Evolutionary conservation across 805 yeast genomes (phyloP).

Genomic region (Dipodascopsis uninucleata): DNA sequence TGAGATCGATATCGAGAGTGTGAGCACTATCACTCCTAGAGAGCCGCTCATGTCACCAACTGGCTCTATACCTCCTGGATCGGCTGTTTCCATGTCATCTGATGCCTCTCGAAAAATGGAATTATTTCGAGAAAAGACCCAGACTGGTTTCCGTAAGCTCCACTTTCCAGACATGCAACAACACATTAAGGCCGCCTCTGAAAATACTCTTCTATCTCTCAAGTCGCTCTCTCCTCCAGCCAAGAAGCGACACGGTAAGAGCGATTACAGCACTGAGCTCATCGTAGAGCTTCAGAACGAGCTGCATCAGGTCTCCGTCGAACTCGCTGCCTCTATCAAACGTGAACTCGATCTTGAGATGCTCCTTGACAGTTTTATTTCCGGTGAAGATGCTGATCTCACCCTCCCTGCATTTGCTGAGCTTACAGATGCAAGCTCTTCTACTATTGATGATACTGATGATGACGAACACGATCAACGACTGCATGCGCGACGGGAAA

Average conservation of each 20-base stretch:
- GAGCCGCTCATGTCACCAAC: too few relatives aligned
- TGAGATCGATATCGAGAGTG: not conserved
- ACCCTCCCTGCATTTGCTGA: conserved; percentile 7
- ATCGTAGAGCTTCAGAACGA: conserved; percentile 20
- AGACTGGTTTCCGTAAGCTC: conserved; percentile 11
- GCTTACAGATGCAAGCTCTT: conserved; percentile 10
- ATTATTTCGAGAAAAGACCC: conserved; percentile 13
- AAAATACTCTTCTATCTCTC: conserved; percentile 10
- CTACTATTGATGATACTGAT: conserved; percentile 10
- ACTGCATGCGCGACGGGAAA: too few relatives aligned
- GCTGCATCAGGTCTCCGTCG: conserved; percentile 21
- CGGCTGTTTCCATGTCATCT: too few relatives aligned
- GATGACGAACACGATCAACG: conserved; percentile 9
- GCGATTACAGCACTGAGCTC: conserved; percentile 16
- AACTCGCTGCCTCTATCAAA: conserved; percentile 26
- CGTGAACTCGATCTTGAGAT: conserved; percentile 27
- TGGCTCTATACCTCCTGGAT: too few relatives aligned
- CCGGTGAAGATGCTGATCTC: conserved; percentile 12
- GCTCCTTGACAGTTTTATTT: conserved; percentile 20
- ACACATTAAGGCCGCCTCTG: conserved; percentile 17
- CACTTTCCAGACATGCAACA: conserved; percentile 13
- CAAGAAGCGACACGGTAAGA: not conserved
- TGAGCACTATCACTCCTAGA: too few relatives aligned
- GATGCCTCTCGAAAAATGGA: conserved; percentile 11
- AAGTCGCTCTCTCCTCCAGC: conserved; percentile 9